These are phyloP conservation scores for Pichia kluyveri DNA, from an alignment of 805 yeast species.

Conservation along the genomic window DNA sequence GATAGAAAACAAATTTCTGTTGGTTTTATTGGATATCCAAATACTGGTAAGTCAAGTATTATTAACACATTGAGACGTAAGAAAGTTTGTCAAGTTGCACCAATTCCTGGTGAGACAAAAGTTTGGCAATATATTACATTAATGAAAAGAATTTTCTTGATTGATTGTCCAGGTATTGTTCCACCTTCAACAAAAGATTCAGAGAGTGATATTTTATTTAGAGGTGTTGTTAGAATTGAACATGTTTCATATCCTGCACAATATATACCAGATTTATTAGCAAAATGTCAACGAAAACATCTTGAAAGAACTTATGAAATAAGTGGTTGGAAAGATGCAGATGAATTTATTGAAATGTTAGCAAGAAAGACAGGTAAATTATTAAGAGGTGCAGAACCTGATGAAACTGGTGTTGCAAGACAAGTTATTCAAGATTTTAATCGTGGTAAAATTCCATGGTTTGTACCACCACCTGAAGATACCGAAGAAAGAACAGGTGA, in stretches of 20 bases:
- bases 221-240: conserved; percentile 99
- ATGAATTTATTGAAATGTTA: conserved; percentile 80
- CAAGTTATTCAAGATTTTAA: conserved; percentile 88
- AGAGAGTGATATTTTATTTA: conserved; percentile 83
- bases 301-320: conserved; percentile 93
- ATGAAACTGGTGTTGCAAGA: conserved; percentile 87
- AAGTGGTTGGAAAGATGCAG: conserved; percentile 73
- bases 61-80: conserved; percentile 89
- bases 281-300: conserved; percentile 81
- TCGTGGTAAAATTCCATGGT: conserved; percentile 98
- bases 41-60: conserved; percentile 95
- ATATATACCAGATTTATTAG: conserved; percentile 78
- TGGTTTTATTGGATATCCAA: conserved; percentile 96
- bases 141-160: conserved; percentile 90
- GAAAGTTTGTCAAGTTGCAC: conserved; percentile 96
- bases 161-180: conserved; percentile 98
- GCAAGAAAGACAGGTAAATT: conserved; percentile 92
- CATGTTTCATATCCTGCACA: conserved; percentile 94
- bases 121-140: conserved; percentile 98
- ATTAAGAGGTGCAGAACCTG: conserved; percentile 96
- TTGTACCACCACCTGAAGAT: conserved; percentile 84
- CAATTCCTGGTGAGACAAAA: conserved; percentile 97
- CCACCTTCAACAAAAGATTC: conserved; percentile 89
- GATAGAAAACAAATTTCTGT: conserved; percentile 96
- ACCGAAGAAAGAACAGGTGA: conserved; percentile 48